Evolutionary conservation across 805 yeast species (phyloP), one percentile per base, ranked within the genome.

Genomic region (Debaryomyces prosopidis): DNA sequence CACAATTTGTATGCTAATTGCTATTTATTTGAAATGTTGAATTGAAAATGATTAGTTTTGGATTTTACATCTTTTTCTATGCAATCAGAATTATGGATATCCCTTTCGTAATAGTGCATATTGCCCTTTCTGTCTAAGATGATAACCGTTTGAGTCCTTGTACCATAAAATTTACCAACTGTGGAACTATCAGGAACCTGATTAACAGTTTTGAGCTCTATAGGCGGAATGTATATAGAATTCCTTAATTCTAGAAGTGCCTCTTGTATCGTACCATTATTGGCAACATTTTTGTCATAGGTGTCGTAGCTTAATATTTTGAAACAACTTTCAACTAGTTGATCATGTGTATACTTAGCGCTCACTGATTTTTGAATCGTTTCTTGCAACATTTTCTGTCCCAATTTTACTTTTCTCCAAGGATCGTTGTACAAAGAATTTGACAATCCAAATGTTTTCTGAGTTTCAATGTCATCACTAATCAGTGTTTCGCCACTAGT

Each of bases 121-220:
- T 31, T 66, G 45, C 55, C 87, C 73, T 33, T 57, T 46, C 71
- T 75, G 56, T 79, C 81, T 8, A 87, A 73, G 17, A 88, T 54
- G 3, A 89, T 73, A 1, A 89, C 77, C 0, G 96, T 89, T 61
- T 90, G 96, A 0, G 96, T 87, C 44, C 97, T 68, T 0, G 97
- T 90, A 0, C 97, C 97, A 59, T 89, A 91, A 55, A 72, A 82
- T 17, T 70, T 63, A 0, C 89, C 89, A 12, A 72, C 47, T 2
- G 57, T 52, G 14, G 35, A 27, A 39, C 33, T 46, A 39, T 36
- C 17, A 10, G 15, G 39, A 54, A 10, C 66, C 36, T 41, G 43
- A 12, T 52, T 46, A 11, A 40, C 45, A 23, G 47, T 30, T 5
- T 48, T 48, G 15, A 68, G 60, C 36, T 63, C 60, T 34, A 87